Conservation (phyloP, 2,329 filamentous ascomycete species). For the Ophiosphaerella herpotricha region DNA sequence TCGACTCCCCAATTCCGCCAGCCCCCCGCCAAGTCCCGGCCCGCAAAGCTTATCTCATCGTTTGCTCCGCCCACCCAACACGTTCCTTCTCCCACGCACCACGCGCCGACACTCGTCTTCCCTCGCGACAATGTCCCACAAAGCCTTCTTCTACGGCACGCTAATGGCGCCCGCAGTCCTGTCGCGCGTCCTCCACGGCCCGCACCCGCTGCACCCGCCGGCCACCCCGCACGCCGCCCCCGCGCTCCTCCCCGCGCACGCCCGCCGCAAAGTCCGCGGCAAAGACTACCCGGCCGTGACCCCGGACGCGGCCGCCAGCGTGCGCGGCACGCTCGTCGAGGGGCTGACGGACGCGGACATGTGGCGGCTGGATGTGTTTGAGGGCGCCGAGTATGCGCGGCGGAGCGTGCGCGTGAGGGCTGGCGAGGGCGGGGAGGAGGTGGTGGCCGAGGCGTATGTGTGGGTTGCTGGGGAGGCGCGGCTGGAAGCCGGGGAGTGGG, state of each 20-base stretch:
- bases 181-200: constrained; percentile 77
- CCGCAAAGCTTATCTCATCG: no score
- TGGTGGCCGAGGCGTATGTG: constrained; percentile 57
- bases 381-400: constrained; percentile 74
- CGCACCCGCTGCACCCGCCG: constrained; percentile 62
- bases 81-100: no score
- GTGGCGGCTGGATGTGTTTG: constrained; percentile 76
- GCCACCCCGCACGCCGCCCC: constrained; percentile 55
- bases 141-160: constrained; percentile 71
- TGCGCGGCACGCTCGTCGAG: constrained; percentile 74
- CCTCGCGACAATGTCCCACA: constrained; percentile 53
- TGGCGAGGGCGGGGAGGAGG: constrained; percentile 37
- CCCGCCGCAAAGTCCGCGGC: constrained; percentile 68
- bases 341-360: constrained; percentile 81
- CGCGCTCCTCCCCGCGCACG: constrained; percentile 75
- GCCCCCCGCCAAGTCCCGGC: no score
- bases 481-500: constrained; percentile 81
- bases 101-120: no score
- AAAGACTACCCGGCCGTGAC: constrained; percentile 85
- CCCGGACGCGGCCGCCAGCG: constrained; percentile 48
- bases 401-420: constrained; percentile 56
- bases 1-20: no score
- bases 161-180: constrained; percentile 88
- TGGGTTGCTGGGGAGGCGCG: constrained; percentile 51
- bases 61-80: constrained; percentile 3